Evolutionary conservation across 2,329 filamentous ascomycete genomes (phyloP).

Genomic region (Chrysosporium queenslandicum): DNA sequence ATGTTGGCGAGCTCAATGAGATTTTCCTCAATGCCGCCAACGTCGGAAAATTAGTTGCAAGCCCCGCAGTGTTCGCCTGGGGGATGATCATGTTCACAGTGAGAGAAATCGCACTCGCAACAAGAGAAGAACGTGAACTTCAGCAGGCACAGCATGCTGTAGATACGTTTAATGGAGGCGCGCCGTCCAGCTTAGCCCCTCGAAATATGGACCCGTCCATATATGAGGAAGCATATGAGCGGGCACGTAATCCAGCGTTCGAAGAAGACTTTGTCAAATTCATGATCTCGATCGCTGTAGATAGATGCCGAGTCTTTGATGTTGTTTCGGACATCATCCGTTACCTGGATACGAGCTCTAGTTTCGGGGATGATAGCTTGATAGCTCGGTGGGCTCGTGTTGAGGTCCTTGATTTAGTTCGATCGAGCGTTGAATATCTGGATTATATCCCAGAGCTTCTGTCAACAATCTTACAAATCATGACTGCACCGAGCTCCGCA

Average conservation of each 20-base stretch:
- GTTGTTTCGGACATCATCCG: conserved; percentile 38
- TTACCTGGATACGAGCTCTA: conserved; percentile 40
- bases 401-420: conserved; percentile 60
- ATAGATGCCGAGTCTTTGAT: conserved; percentile 41
- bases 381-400: conserved; percentile 55
- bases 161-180: conserved; percentile 33
- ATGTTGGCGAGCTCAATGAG: conserved; percentile 62
- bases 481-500: conserved; percentile 39
- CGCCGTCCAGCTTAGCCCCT: conserved; percentile 24
- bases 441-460: conserved; percentile 66
- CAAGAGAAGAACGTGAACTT: conserved; percentile 46
- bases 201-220: conserved; percentile 30
- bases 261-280: conserved; percentile 41
- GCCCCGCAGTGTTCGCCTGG: conserved; percentile 72
- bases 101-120: conserved; percentile 51
- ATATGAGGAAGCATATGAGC: conserved; percentile 42
- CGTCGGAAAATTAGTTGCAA: conserved; percentile 51
- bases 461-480: conserved; percentile 53
- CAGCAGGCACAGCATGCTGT: conserved; percentile 35
- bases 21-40: conserved; percentile 55
- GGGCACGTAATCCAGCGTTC: conserved; percentile 31
- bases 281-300: conserved; percentile 40
- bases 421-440: conserved; percentile 55
- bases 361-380: conserved; percentile 40
- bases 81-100: conserved; percentile 63